Evolutionary conservation across 2,329 filamentous ascomycete species (phyloP), one percentile per base, ranked within the genome.

Genomic region (Scedosporium boydii): DNA sequence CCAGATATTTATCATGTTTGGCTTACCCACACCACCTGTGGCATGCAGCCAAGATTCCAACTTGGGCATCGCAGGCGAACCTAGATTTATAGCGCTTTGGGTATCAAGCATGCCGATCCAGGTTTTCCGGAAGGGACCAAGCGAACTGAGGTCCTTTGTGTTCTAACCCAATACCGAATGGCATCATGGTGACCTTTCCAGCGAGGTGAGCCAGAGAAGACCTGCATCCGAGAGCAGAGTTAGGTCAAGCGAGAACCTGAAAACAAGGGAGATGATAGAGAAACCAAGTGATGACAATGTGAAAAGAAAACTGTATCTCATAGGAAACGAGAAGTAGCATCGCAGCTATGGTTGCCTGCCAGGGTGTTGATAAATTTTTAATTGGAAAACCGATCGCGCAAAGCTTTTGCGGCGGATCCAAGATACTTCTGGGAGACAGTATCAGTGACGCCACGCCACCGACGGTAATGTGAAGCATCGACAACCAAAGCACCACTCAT

Each of bases 41-140:
- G 41, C 41, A 42, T 42, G 7, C 41, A 42, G 41, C 41, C 41
- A 42, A 42, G 12, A 38, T 18, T 59, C 58, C 5, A 59, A 18
- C 34, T 59, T 38, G 21, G 58, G 34, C 34, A 59, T 59, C 6
- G 41, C 10, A 6, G 58, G 27, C 3, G 29, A 21, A 44, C 58
- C 58, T n/a, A 59, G 5, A 57, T 62, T 62, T 18, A 62, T 16
- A 10, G 60, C 46, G 38, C 60, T 57, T 26, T 62, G 60, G 4
- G 60, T 62, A 18, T 62, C 60, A 7, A 62, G 26, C 12, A 62
- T 27, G 27, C 60, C 56, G 1, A 62, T 51, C 60, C 48, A 62
- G 6, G 44, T 62, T 53, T 58, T 44, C 5, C 56, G 34, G 21
- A 62, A 62, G 7, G 60, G 46, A 23, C 57, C 60, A 18, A 62